Evolutionary conservation across 257 asterid species (phyloP).

Genomic region (Solanum tarijense): DNA sequence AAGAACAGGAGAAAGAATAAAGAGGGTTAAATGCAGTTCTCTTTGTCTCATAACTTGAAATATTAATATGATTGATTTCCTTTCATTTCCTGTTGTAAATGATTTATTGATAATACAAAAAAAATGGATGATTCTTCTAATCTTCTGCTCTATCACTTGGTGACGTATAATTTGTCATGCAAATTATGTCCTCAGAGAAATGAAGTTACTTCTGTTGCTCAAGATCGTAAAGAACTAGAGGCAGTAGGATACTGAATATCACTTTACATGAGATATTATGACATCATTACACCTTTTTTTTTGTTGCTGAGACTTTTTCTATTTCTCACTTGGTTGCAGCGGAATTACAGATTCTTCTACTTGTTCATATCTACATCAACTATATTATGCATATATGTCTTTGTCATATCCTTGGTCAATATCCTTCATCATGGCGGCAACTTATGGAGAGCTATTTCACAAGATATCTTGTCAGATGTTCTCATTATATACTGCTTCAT

Average conservation of each 20-base stretch:
- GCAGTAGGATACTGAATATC: background rate
- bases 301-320: background rate
- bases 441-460: conserved; percentile 41
- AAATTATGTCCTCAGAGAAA: background rate
- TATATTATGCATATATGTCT: conserved; percentile 56
- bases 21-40: background rate
- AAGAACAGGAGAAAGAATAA: background rate
- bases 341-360: conserved; percentile 81
- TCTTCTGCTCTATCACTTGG: background rate
- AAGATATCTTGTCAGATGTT: conserved; percentile 56
- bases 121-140: background rate
- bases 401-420: conserved; percentile 50
- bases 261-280: background rate
- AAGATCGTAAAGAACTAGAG: background rate
- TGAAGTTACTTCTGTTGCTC: background rate
- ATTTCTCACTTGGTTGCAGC: conserved; percentile 36
- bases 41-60: background rate
- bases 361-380: conserved; percentile 78
- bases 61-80: background rate
- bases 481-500: conserved; percentile 76
- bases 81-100: background rate
- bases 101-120: background rate
- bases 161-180: background rate
- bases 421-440: conserved; percentile 35
- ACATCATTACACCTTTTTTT: background rate